A percentile compares a stretch with the other conserved stretches of the same genome.
These are phyloP conservation scores for Mycena polygramma DNA, from an alignment of 768 basidiomycete genomes.

Conservation along the genomic window DNA sequence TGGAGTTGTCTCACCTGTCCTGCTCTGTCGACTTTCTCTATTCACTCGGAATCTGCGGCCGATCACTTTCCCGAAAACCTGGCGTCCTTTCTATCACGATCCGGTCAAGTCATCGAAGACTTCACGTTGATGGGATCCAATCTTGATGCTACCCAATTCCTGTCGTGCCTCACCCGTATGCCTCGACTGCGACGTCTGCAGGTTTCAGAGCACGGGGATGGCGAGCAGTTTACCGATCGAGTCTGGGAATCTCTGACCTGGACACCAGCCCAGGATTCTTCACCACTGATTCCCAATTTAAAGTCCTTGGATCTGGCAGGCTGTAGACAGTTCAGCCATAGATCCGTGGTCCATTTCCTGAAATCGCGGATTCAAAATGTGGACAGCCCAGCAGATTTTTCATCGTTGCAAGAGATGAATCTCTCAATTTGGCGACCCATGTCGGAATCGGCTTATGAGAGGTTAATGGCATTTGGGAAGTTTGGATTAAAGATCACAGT, in stretches of 20 bases:
- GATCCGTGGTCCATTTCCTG: conserved; percentile 4
- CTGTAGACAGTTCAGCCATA: not conserved
- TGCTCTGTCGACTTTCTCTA: conserved; percentile 6
- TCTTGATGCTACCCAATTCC: not conserved
- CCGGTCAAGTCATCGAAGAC: conserved; percentile 8
- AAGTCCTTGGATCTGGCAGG: not conserved
- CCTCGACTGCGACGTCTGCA: conserved; percentile 8
- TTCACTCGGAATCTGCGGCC: not conserved
- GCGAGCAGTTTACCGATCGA: conserved; percentile 1
- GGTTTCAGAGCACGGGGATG: not conserved
- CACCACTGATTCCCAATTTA: conserved; percentile 8
- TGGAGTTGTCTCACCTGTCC: conserved; percentile 10
- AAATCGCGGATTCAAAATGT: not conserved
- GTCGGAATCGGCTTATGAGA: not conserved
- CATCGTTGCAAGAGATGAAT: not conserved
- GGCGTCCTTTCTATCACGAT: conserved; percentile 4
- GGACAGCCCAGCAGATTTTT: not conserved
- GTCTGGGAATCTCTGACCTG: conserved; percentile 15
- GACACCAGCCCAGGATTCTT: not conserved
- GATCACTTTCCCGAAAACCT: not conserved
- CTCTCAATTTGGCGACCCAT: not conserved
- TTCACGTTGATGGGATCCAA: not conserved
- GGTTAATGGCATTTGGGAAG: not conserved
- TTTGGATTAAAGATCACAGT: not conserved
- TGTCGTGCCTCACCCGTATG: conserved; percentile 8